Conservation (phyloP, 768 basidiomycete species). For the Hericium rajendrae region DNA sequence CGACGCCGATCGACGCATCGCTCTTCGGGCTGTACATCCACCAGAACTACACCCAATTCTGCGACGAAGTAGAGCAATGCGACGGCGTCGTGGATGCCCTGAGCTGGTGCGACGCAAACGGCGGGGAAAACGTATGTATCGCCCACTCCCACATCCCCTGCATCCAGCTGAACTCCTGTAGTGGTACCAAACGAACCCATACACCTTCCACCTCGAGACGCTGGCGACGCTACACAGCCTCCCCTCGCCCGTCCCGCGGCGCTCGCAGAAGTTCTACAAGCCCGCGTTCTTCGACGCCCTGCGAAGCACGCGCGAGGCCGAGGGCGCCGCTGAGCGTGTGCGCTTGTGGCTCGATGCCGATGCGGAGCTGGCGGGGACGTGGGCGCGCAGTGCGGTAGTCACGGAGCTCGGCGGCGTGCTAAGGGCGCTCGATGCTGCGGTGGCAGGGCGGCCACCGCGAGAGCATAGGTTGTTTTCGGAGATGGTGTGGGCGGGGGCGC, state of each 20-base stretch:
- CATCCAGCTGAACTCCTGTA: slow-evolving; percentile 15
- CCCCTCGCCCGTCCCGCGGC: slow-evolving; percentile 75
- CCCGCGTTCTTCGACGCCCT: slow-evolving; percentile 73
- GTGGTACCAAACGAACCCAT: slow-evolving; percentile 66
- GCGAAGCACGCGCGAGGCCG: slow-evolving; percentile 46
- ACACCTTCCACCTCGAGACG: slow-evolving; percentile 78
- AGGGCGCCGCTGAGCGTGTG: slow-evolving; percentile 47
- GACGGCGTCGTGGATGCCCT: slow-evolving; percentile 61
- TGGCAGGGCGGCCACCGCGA: neutral
- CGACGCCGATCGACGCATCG: slow-evolving; percentile 86
- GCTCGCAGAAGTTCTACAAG: slow-evolving; percentile 77
- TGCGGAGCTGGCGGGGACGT: neutral
- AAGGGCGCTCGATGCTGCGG: neutral
- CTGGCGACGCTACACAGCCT: slow-evolving; percentile 82
- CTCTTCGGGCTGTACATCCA: slow-evolving; percentile 86
- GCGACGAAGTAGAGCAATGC: slow-evolving; percentile 66
- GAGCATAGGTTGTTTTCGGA: slow-evolving; percentile 9
- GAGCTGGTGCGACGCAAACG: slow-evolving; percentile 67
- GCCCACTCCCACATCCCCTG: neutral
- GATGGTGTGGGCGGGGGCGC: slow-evolving; percentile 4
- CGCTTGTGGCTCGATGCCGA: slow-evolving; percentile 40
- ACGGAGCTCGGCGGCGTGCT: slow-evolving; percentile 9
- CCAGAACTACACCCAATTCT: slow-evolving; percentile 88
- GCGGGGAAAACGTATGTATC: slow-evolving; percentile 47
- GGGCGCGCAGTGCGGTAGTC: slow-evolving; percentile 3